Conservation (phyloP, 202 grass and related monocot species). For the Saccharum hybrid region DNA sequence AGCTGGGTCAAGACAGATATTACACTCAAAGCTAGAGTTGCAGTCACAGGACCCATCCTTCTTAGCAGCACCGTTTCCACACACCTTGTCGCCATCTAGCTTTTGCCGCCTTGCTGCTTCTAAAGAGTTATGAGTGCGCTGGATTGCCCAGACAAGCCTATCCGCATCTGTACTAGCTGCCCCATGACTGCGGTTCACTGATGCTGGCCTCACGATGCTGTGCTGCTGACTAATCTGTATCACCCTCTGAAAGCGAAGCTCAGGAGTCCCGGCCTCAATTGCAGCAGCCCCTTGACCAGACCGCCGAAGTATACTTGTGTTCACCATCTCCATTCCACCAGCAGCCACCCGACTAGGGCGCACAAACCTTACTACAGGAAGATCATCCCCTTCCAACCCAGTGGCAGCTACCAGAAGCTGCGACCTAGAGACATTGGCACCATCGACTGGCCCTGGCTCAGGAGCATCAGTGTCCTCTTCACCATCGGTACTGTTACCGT, state of each 20-base stretch:
- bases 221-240: constrained; percentile 70
- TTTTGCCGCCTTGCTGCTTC: constrained; percentile 57
- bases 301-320: neutral
- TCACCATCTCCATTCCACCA: constrained; percentile 36
- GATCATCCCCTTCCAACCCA: constrained; percentile 29
- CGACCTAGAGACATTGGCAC: neutral
- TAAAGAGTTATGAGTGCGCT: constrained; percentile 52
- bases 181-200: constrained; percentile 23
- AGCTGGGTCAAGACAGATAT: constrained; percentile 82
- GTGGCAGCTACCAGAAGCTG: neutral
- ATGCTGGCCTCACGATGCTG: constrained; percentile 33
- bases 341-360: neutral
- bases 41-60: constrained; percentile 51
- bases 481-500: constrained; percentile 26
- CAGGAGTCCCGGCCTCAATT: constrained; percentile 51
- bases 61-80: constrained; percentile 30
- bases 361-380: constrained; percentile 35
- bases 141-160: constrained; percentile 62
- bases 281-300: neutral
- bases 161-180: constrained; percentile 62
- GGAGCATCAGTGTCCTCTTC: constrained; percentile 42
- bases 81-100: constrained; percentile 44
- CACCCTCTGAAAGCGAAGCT: constrained; percentile 74
- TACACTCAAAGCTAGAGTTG: constrained; percentile 78
- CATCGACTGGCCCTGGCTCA: neutral